Conservation (phyloP, 306 rosid species). For the Trichosanthes truncata region DNA sequence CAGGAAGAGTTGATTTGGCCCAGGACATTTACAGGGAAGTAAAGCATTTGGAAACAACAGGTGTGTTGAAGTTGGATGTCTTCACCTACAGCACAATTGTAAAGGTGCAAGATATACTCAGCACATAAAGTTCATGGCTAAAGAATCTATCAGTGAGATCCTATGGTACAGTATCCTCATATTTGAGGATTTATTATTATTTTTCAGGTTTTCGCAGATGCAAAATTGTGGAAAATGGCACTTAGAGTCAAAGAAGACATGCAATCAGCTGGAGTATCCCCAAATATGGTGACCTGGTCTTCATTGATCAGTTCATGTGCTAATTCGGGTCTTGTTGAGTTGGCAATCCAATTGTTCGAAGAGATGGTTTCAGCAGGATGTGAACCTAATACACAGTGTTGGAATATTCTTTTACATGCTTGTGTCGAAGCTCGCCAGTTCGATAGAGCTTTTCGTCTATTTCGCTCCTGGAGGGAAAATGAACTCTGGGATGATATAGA, state of each 20-base stretch:
- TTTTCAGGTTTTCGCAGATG: slow-evolving; percentile 84
- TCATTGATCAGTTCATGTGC: slow-evolving; percentile 91
- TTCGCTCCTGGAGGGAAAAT: slow-evolving; percentile 60
- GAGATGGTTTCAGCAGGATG: slow-evolving; percentile 83
- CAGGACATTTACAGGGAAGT: slow-evolving; percentile 75
- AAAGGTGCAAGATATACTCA: slow-evolving; percentile 36
- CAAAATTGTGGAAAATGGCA: slow-evolving; percentile 81
- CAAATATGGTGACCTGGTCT: slow-evolving; percentile 79
- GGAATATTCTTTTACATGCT: slow-evolving; percentile 82
- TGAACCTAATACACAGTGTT: slow-evolving; percentile 85
- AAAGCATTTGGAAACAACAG: slow-evolving; percentile 63
- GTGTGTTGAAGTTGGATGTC: slow-evolving; percentile 73
- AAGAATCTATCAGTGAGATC: neutral
- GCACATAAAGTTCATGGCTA: neutral
- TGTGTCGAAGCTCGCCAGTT: slow-evolving; percentile 92
- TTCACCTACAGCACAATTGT: slow-evolving; percentile 96
- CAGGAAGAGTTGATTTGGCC: slow-evolving; percentile 92
- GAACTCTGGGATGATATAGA: slow-evolving; percentile 27
- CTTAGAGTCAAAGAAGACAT: slow-evolving; percentile 75
- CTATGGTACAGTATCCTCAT: slow-evolving; percentile 8
- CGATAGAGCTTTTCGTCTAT: slow-evolving; percentile 88
- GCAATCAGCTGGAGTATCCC: slow-evolving; percentile 72
- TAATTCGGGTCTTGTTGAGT: slow-evolving; percentile 86
- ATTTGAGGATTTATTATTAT: slow-evolving; percentile 21
- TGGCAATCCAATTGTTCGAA: slow-evolving; percentile 72